Percentiles rank a stretch among this genome's conserved stretches.
Evolutionary conservation across 257 asterid species (phyloP).

Genomic region (Misopates orontium): DNA sequence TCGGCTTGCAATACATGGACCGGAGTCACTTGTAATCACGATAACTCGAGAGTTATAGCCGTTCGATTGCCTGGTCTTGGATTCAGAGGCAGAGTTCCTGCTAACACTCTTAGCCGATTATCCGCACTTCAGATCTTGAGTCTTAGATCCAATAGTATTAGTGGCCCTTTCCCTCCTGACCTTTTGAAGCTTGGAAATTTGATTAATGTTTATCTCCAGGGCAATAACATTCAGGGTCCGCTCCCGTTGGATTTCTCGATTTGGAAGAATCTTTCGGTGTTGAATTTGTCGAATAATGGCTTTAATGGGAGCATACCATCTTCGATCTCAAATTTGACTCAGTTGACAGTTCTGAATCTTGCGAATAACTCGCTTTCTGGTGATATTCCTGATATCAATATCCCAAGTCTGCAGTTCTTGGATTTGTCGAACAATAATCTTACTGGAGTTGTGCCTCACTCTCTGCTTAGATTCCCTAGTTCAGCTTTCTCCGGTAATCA

Average conservation of each 20-base stretch:
- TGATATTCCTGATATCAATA: slow-evolving; percentile 43
- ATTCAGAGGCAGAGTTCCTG: slow-evolving; percentile 40
- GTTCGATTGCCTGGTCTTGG: slow-evolving; percentile 51
- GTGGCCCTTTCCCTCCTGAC: slow-evolving; percentile 51
- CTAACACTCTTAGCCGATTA: slow-evolving; percentile 48
- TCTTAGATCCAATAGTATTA: slow-evolving; percentile 46
- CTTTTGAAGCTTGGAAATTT: slow-evolving; percentile 38
- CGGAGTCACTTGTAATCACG: slow-evolving; percentile 45
- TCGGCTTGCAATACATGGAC: slow-evolving; percentile 48
- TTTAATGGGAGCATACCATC: slow-evolving; percentile 46
- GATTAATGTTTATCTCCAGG: slow-evolving; percentile 44
- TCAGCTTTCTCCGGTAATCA: slow-evolving; percentile 47
- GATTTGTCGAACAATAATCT: slow-evolving; percentile 57
- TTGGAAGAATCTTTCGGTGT: slow-evolving; percentile 44
- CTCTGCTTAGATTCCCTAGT: slow-evolving; percentile 44
- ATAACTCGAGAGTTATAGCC: slow-evolving; percentile 36
- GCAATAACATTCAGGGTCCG: slow-evolving; percentile 43
- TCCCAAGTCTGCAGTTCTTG: slow-evolving; percentile 40
- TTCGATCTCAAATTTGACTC: slow-evolving; percentile 40
- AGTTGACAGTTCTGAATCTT: slow-evolving; percentile 36
- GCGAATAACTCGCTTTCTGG: slow-evolving; percentile 54
- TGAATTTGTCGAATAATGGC: slow-evolving; percentile 42
- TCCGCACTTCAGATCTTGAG: slow-evolving; percentile 50
- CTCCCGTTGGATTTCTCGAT: slow-evolving; percentile 42
- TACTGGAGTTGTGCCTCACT: slow-evolving; percentile 44